Evolutionary conservation across 768 basidiomycete species (phyloP).

Genomic region (Lentinula lateritia): DNA sequence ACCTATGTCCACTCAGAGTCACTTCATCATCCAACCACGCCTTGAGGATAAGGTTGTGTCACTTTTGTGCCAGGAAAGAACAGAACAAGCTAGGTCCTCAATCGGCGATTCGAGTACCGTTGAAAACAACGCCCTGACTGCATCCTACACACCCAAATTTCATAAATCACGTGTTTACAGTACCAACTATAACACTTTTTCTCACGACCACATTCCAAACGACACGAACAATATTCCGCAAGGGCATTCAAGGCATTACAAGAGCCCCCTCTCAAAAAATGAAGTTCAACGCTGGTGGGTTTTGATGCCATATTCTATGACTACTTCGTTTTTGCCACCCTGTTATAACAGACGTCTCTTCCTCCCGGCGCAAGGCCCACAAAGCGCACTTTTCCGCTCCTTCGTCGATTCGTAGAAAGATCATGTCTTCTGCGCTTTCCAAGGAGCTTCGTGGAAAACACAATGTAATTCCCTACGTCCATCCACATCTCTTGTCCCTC

Average conservation of each 20-base stretch:
- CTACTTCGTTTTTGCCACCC: not conserved
- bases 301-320: slow-evolving; percentile 10
- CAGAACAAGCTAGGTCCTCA: no score
- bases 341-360: slow-evolving; percentile 57
- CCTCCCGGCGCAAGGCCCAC: slow-evolving; percentile 95
- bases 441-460: slow-evolving; percentile 93
- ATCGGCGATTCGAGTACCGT: no score
- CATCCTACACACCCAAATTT: no score
- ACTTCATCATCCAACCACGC: no score
- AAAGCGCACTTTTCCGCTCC: slow-evolving; percentile 97
- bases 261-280: slow-evolving; percentile 49
- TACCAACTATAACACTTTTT: not conserved
- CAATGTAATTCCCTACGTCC: slow-evolving; percentile 45
- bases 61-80: no score
- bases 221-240: not conserved
- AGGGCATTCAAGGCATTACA: slow-evolving; percentile 20
- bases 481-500: no score
- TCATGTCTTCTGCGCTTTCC: slow-evolving; percentile 94
- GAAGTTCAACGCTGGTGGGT: slow-evolving; percentile 84
- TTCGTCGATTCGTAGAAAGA: slow-evolving; percentile 91
- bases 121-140: no score
- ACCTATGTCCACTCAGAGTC: no score
- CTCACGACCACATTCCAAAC: not conserved
- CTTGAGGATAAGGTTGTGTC: no score
- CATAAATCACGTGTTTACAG: not conserved